Evolutionary conservation across 805 yeast genomes (phyloP).

Genomic region (Cyberlindnera maritima): DNA sequence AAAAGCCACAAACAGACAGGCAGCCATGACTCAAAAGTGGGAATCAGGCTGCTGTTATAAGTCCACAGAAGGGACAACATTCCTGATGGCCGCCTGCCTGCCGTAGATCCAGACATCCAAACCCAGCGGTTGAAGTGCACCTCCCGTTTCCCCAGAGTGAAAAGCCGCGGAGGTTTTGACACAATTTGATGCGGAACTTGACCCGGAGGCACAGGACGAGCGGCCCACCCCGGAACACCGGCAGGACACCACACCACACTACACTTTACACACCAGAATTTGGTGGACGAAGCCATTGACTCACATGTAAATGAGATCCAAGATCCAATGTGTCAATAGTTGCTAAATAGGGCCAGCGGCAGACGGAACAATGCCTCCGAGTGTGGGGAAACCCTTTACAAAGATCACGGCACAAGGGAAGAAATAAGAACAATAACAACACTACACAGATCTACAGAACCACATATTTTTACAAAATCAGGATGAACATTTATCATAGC

Average conservation of each 20-base stretch:
- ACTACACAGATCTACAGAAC: no score
- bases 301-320: no score
- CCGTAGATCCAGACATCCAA: neutral
- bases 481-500: slow-evolving; percentile 3
- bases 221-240: neutral
- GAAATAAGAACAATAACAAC: no score
- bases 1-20: no score
- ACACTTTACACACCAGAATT: no score
- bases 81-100: neutral
- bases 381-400: no score
- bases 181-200: neutral
- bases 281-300: no score
- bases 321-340: no score
- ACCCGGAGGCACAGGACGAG: neutral
- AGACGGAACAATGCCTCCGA: no score
- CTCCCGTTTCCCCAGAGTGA: neutral
- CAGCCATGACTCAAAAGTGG: no score
- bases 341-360: no score
- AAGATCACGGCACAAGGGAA: no score
- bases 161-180: neutral
- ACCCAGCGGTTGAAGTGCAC: neutral
- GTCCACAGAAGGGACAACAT: neutral
- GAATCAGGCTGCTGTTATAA: neutral
- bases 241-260: neutral
- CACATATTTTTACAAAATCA: neutral